These are phyloP conservation scores for Zopfia rhizophila DNA, from an alignment of 2,329 filamentous ascomycete species.

Conservation along the genomic window DNA sequence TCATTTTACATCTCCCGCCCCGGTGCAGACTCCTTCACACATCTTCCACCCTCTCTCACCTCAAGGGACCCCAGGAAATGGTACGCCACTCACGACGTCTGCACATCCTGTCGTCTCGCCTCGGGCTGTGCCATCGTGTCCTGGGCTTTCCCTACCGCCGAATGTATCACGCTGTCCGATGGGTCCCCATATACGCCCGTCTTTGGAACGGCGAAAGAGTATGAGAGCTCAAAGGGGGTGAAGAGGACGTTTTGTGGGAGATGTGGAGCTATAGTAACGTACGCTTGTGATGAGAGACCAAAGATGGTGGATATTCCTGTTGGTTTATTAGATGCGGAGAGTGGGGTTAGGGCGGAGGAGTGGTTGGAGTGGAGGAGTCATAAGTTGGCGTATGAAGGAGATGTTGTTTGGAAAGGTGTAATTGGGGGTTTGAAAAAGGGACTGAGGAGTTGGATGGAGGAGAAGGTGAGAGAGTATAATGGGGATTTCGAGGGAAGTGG, in stretches of 20 bases:
- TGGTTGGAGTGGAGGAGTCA: slow-evolving; percentile 72
- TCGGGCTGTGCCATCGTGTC: slow-evolving; percentile 72
- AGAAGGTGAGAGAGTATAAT: too few species aligned
- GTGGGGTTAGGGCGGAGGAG: slow-evolving; percentile 65
- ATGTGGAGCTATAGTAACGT: slow-evolving; percentile 74
- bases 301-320: slow-evolving; percentile 72
- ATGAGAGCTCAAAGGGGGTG: slow-evolving; percentile 65
- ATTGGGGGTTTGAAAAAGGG: slow-evolving; percentile 22
- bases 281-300: slow-evolving; percentile 64
- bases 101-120: slow-evolving; percentile 68
- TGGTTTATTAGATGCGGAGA: slow-evolving; percentile 63
- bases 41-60: slow-evolving; percentile 63
- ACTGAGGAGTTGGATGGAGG: slow-evolving; percentile 11
- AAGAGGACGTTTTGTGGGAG: slow-evolving; percentile 69
- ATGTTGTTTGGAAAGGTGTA: slow-evolving; percentile 49
- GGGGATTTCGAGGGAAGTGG: too few species aligned
- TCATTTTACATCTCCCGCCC: slow-evolving; percentile 68
- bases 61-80: slow-evolving; percentile 66
- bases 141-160: slow-evolving; percentile 73
- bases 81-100: slow-evolving; percentile 66
- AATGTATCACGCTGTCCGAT: slow-evolving; percentile 63
- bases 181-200: slow-evolving; percentile 51
- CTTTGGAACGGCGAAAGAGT: slow-evolving; percentile 60
- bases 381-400: slow-evolving; percentile 69
- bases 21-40: slow-evolving; percentile 57